A percentile compares a stretch with the other conserved stretches of the same genome.
phyloP scores from a whole-genome alignment of 106 monocot species.

The Allium fistulosum region DNA sequence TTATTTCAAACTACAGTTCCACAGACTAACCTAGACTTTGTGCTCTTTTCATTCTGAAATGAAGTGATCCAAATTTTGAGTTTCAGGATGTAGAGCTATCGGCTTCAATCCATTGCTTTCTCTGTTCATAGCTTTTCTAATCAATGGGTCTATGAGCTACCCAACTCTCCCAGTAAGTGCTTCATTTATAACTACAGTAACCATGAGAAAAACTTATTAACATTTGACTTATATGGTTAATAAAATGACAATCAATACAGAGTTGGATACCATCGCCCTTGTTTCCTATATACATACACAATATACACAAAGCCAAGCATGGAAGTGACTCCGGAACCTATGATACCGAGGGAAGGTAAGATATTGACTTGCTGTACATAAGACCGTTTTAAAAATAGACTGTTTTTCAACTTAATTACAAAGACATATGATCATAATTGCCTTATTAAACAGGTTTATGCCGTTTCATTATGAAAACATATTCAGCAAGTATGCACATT shows the following conservation, averaged over 20 bases:
- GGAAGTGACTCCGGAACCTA: slow-evolving; percentile 75
- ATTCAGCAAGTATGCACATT: slow-evolving; percentile 65
- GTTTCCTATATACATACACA: slow-evolving; percentile 60
- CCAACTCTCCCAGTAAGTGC: slow-evolving; percentile 47
- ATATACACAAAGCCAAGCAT: slow-evolving; percentile 78
- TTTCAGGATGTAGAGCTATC: slow-evolving; percentile 54
- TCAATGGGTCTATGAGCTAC: slow-evolving; percentile 58
- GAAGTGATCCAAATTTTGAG: slow-evolving; percentile 27
- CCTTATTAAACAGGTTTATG: slow-evolving; percentile 27
- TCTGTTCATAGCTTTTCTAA: slow-evolving; percentile 31
- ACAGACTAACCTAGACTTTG: background rate
- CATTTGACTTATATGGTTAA: no score
- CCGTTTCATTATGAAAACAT: slow-evolving; percentile 73
- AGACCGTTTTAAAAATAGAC: background rate
- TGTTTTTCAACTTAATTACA: no score
- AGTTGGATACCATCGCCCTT: slow-evolving; percentile 57
- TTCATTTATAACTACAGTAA: background rate
- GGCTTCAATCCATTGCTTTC: slow-evolving; percentile 66
- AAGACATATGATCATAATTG: no score
- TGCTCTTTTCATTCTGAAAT: background rate
- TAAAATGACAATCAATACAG: slow-evolving; percentile 2
- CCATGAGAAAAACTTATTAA: no score
- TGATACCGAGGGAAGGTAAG: slow-evolving; percentile 75
- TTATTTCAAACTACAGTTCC: background rate
- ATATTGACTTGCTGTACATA: background rate